Evolutionary conservation across 306 rosid species (phyloP).

Genomic region (Bauhinia variegata): DNA sequence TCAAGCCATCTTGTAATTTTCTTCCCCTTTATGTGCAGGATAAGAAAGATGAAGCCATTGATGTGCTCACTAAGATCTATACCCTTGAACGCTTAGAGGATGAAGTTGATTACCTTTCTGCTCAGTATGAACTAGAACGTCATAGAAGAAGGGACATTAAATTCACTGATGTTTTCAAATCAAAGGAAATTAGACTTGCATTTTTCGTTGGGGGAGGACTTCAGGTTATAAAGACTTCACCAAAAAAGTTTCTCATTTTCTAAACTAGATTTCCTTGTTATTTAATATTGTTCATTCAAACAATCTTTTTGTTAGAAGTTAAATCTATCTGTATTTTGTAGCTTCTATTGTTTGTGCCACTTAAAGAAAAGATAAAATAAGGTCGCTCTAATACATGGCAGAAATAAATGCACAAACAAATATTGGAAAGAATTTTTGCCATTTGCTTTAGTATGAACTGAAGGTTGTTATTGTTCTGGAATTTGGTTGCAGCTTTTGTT

Average conservation of each 20-base stretch:
- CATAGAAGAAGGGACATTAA: background rate
- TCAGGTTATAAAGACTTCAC: background rate
- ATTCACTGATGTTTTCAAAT: background rate
- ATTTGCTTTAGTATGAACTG: too few species aligned
- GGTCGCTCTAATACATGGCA: background rate
- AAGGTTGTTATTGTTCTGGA: too few species aligned
- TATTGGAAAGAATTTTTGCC: too few species aligned
- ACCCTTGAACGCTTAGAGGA: background rate
- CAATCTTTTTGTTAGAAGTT: background rate
- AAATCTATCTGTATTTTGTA: background rate
- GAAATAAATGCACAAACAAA: constrained; percentile 29
- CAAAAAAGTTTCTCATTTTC: background rate
- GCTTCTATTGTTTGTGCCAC: background rate
- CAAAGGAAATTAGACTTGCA: background rate
- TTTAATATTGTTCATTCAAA: background rate
- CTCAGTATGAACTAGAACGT: background rate
- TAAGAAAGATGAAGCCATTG: background rate
- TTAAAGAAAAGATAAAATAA: too few species aligned
- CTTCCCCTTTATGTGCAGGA: background rate
- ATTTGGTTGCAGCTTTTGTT: too few species aligned
- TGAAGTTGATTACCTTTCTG: background rate
- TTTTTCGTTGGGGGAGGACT: background rate
- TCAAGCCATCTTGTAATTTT: background rate
- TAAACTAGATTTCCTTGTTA: background rate
- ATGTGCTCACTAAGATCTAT: background rate